phyloP scores from a whole-genome alignment of 2,329 filamentous ascomycete genomes.

The Stagonosporopsis rhizophila region DNA sequence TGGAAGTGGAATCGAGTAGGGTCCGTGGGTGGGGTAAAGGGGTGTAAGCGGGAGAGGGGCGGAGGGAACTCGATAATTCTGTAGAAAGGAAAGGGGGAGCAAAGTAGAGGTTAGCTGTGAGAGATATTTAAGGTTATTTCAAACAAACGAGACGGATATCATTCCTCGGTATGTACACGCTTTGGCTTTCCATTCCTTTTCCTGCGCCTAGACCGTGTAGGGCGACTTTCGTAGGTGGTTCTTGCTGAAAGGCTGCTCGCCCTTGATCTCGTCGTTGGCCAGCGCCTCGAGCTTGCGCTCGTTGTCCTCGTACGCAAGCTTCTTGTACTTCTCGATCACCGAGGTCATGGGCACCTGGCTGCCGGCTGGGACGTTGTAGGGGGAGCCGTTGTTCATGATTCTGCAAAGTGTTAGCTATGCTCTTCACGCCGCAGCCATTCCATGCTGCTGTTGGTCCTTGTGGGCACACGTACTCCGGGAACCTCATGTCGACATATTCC shows the following conservation, averaged over 20 bases:
- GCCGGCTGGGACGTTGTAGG: slow-evolving; percentile 70
- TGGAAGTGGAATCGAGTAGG: too few relatives aligned
- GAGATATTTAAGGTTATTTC: background rate
- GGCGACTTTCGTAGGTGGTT: slow-evolving; percentile 30
- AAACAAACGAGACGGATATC: slow-evolving; percentile 32
- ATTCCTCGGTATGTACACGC: slow-evolving; percentile 33
- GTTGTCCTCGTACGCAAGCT: slow-evolving; percentile 63
- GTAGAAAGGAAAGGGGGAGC: background rate
- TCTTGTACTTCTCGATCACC: slow-evolving; percentile 69
- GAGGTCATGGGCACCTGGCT: slow-evolving; percentile 65
- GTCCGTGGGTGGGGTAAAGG: too few relatives aligned
- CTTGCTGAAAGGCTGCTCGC: slow-evolving; percentile 43
- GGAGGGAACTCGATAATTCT: too few relatives aligned
- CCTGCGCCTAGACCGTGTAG: slow-evolving; percentile 20
- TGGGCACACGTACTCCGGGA: slow-evolving; percentile 67
- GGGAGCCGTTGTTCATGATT: slow-evolving; percentile 67
- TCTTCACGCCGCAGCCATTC: background rate
- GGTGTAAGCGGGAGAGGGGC: background rate
- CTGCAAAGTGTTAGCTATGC: slow-evolving; percentile 50
- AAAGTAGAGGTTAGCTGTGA: background rate
- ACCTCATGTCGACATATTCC: slow-evolving; percentile 62
- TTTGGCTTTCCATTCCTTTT: background rate
- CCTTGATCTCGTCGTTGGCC: slow-evolving; percentile 40
- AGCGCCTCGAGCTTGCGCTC: slow-evolving; percentile 60
- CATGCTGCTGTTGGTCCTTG: background rate